Percentiles rank a stretch among this genome's conserved stretches.
These are phyloP conservation scores for Eutypella sp. DNA, from an alignment of 2,329 filamentous ascomycete genomes.

Conservation along the genomic window DNA sequence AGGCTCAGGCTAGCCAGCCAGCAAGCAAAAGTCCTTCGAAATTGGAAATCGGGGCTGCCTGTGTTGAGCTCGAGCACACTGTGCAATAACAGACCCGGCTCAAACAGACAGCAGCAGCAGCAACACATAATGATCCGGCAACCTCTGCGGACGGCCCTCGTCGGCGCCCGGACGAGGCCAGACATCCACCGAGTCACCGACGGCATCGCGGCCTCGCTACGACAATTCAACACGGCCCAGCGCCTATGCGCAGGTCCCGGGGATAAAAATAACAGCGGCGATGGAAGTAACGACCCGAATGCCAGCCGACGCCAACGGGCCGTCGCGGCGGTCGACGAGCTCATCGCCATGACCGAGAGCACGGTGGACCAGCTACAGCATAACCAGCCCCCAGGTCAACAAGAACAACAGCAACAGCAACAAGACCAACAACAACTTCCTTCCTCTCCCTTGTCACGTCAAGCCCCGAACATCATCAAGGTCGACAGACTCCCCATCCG, in stretches of 20 bases:
- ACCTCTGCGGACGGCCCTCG: slow-evolving; percentile 20
- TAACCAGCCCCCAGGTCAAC: neutral
- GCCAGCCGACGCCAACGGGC: slow-evolving; percentile 15
- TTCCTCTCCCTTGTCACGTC: neutral
- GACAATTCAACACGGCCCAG: slow-evolving; percentile 26
- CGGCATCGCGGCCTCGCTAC: slow-evolving; percentile 25
- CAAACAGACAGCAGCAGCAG: neutral
- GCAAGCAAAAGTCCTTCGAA: no score
- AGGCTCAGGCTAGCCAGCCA: no score
- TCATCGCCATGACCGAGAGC: slow-evolving; percentile 14
- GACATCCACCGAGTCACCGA: slow-evolving; percentile 24
- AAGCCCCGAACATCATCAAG: slow-evolving; percentile 32
- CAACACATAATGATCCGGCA: slow-evolving; percentile 25
- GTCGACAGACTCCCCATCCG: slow-evolving; percentile 31
- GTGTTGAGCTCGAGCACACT: no score
- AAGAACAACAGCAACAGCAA: neutral
- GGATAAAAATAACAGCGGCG: neutral
- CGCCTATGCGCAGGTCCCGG: slow-evolving; percentile 9
- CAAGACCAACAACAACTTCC: neutral
- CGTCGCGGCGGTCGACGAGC: slow-evolving; percentile 19
- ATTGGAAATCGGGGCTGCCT: no score
- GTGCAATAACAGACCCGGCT: slow-evolving; percentile 7
- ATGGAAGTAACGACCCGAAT: slow-evolving; percentile 6
- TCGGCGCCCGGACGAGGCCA: slow-evolving; percentile 21
- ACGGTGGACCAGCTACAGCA: neutral